Evolutionary conservation across 1,284 basidiomycete species (phyloP), one percentile per base, ranked within the genome.

Genomic region (Sanghuangporus weigelae): DNA sequence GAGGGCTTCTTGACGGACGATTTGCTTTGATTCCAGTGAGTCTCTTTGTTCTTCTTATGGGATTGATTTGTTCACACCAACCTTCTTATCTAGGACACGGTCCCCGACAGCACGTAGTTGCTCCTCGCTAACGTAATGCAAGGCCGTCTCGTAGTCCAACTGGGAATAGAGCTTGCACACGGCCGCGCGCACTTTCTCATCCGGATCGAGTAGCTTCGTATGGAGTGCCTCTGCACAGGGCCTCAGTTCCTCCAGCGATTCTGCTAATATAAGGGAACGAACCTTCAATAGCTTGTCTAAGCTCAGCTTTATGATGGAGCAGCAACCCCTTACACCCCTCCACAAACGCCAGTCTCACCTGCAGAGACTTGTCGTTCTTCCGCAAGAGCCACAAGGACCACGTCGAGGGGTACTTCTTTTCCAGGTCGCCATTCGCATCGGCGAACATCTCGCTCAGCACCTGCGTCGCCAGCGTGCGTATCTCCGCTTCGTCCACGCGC

Each of bases 381-480:
- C 96, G 81, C 23, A 83, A 81, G 7, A 95, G 71, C 96, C 96
- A 99, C 3, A 86, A 79, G 60, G 79, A 82, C 96, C 96, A 99
- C 0, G 94, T 90, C 0, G 82, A 77, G 0, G 92, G 90, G 74
- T 95, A 95, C 70, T 90, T 90, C 70, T 78, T 84, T 36, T 89
- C 86, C 39, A 97, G 80, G 70, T 95, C 90, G 14, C 77, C 69
- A 0, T 89, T 88, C 10, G 84, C 83, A 68, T 91, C 86, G 0
- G 88, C 87, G 72, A 94, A 96, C 89, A 99, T 96, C 66, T 89
- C 85, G 0, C 95, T 96, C 0, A 99, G 81, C 0, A 88, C 90
- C 67, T 90, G 84, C 0, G 93, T 95, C 3, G 92, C 93, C 64
- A 95, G 83, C 4, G 86, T 73, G 19, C 96, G 85, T 1, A 96